These are phyloP conservation scores for Rhinocladiella mackenziei DNA, from an alignment of 2,329 filamentous ascomycete species.

Conservation along the genomic window DNA sequence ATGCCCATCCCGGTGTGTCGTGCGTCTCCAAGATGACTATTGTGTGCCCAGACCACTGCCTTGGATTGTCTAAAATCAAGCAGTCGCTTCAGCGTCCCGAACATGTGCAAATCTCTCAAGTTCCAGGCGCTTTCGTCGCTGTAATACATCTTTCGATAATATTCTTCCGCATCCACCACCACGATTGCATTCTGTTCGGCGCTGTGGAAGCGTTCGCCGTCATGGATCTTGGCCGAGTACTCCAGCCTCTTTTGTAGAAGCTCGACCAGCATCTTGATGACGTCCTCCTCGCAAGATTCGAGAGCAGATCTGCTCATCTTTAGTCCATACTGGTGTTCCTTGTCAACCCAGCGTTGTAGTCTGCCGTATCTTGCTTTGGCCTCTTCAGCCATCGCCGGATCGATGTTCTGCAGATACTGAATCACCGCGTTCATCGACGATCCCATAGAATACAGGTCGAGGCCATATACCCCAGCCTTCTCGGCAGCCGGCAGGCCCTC, in stretches of 20 bases:
- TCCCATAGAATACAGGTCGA: slow-evolving; percentile 52
- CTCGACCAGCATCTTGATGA: slow-evolving; percentile 45
- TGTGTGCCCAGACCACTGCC: slow-evolving; percentile 54
- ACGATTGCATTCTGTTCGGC: slow-evolving; percentile 51
- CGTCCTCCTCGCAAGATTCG: slow-evolving; percentile 45
- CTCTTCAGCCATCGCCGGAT: slow-evolving; percentile 42
- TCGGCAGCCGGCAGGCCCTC: slow-evolving; percentile 31
- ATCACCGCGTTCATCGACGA: slow-evolving; percentile 46
- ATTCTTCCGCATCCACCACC: slow-evolving; percentile 48
- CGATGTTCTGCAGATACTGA: slow-evolving; percentile 47
- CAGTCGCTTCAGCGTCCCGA: slow-evolving; percentile 45
- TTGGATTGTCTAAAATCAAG: slow-evolving; percentile 43
- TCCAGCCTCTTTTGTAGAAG: slow-evolving; percentile 44
- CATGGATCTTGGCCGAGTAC: slow-evolving; percentile 34
- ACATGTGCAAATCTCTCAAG: slow-evolving; percentile 52
- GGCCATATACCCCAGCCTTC: slow-evolving; percentile 46
- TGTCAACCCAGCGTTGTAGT: slow-evolving; percentile 48
- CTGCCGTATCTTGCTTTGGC: slow-evolving; percentile 47
- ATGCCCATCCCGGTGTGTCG: slow-evolving; percentile 49
- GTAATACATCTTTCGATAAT: slow-evolving; percentile 53
- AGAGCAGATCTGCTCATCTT: slow-evolving; percentile 36
- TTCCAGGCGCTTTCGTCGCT: slow-evolving; percentile 50
- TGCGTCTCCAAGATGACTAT: slow-evolving; percentile 54
- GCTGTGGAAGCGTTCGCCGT: slow-evolving; percentile 49
- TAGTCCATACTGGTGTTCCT: slow-evolving; percentile 49